Base-by-base conservation (phyloP, 202 grass and related monocot genomes). In the Dendrocalamus latiflorus region DNA sequence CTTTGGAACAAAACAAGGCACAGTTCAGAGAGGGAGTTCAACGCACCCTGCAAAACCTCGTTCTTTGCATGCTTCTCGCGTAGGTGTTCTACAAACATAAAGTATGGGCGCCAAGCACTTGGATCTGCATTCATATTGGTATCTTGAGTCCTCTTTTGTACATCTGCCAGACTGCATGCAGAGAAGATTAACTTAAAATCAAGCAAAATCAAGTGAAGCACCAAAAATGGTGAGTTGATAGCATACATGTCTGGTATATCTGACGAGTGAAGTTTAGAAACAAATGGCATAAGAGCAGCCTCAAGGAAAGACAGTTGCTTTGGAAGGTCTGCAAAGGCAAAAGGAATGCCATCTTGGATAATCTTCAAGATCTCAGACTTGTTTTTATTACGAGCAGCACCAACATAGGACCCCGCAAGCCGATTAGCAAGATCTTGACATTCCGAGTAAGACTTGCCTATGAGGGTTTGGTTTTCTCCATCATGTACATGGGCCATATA, bases 171-270 rank as follows among this genome's bases (percentile, higher is more conserved):
- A 41, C 96, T 98, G 83, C 80, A 83, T 43, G 25, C 24, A 84
- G 79, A 78, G n/a, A 60, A 83, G 79, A 76, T 78, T 75, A 64
- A 43, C n/a, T 71, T 5, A 70, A 84, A 50, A 85, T 83, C 25
- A 78, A 81, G 16, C 30, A 70, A 70, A 88, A 91, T 55, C 51
- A 91, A 81, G 13, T 16, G 34, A 66, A 66, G 33, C 22, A 75
- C 22, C 38, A 83, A 10, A 51, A 76, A 54, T 65, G 28, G n/a
- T n/a, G 57, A 79, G 83, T 51, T 37, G 50, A 86, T 36, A 50
- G 57, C 95, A 75, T 90, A 98, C 96, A 98, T 90, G 47, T 98
- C 92, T 78, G 88, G 87, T 80, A 95, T 65, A 90, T 98, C 96
- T 63, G 91, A 47, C 3, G 93, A 80, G 6, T 61, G 54, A 83